These are phyloP conservation scores for Leccinum boreale DNA, from an alignment of 768 basidiomycete species.

Conservation along the genomic window DNA sequence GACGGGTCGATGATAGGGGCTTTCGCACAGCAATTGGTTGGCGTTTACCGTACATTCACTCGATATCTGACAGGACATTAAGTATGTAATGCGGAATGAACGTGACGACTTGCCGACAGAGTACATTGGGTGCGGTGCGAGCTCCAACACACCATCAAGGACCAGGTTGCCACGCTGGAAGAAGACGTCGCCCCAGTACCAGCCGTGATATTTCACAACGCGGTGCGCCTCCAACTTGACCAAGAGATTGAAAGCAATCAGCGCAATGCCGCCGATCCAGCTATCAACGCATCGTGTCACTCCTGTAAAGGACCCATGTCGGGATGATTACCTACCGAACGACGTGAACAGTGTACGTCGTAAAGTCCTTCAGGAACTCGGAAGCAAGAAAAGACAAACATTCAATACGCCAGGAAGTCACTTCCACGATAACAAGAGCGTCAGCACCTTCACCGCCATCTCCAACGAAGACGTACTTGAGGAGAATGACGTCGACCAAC, in stretches of 20 bases:
- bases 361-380: conserved; percentile 79
- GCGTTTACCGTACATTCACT: conserved; percentile 88
- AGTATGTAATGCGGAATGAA: not conserved
- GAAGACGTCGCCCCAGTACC: conserved; percentile 96
- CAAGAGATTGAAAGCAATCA: conserved; percentile 97
- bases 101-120: conserved; percentile 57
- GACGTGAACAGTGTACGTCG: conserved; percentile 59
- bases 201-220: conserved; percentile 96
- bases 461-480: conserved; percentile 64
- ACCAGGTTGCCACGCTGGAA: conserved; percentile 89
- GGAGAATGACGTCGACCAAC: conserved; percentile 90
- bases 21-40: conserved; percentile 86
- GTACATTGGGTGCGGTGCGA: conserved; percentile 95
- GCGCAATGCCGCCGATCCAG: conserved; percentile 81
- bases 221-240: conserved; percentile 97
- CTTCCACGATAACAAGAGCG: conserved; percentile 37
- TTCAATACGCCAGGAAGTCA: conserved; percentile 91
- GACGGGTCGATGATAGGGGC: conserved; percentile 43
- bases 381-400: conserved; percentile 94
- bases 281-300: conserved; percentile 34
- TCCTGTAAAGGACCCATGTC: not conserved
- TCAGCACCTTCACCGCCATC: not conserved
- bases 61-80: conserved; percentile 61
- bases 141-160: conserved; percentile 97
- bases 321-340: conserved; percentile 52